A percentile compares a stretch with the other conserved stretches of the same genome.
Conservation (phyloP, 257 asterid genomes). For the Nicotiana knightiana region DNA sequence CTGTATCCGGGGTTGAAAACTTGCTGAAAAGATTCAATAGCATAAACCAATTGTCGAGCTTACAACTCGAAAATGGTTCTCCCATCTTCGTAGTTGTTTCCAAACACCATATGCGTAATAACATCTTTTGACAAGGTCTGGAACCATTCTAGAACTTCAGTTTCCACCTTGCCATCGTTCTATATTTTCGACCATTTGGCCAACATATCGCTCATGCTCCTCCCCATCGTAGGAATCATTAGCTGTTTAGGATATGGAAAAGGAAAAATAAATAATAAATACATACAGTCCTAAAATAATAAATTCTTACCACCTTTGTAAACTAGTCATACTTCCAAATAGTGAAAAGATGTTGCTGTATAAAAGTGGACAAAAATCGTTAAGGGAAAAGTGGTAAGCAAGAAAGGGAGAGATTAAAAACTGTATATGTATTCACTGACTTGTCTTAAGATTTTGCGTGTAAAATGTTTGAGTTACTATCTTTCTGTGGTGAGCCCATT, state of each 20-base stretch:
- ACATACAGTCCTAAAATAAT: too few relatives aligned
- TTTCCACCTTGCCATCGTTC: slow-evolving; percentile 44
- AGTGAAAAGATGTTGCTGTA: neutral
- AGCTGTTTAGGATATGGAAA: slow-evolving; percentile 27
- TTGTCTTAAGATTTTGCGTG: slow-evolving; percentile 79
- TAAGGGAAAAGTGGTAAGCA: too few relatives aligned
- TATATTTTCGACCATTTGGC: slow-evolving; percentile 54
- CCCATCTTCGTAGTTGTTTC: slow-evolving; percentile 75
- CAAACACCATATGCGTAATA: slow-evolving; percentile 63
- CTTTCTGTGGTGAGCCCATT: slow-evolving; percentile 94
- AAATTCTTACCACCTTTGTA: neutral
- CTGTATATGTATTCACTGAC: neutral
- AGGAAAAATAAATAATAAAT: neutral
- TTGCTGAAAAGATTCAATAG: slow-evolving; percentile 71
- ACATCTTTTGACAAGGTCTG: slow-evolving; percentile 62
- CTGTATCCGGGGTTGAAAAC: slow-evolving; percentile 73
- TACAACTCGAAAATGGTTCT: slow-evolving; percentile 60
- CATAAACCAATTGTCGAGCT: slow-evolving; percentile 75
- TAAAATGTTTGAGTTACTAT: slow-evolving; percentile 75
- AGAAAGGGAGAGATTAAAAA: neutral
- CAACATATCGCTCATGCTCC: slow-evolving; percentile 54
- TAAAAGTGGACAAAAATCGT: neutral
- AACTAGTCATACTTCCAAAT: too few relatives aligned
- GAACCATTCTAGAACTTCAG: slow-evolving; percentile 70
- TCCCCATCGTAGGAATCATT: slow-evolving; percentile 71